Base-by-base conservation (phyloP, 2,329 filamentous ascomycete species). In the Paraphaeosphaeria minitans region DNA sequence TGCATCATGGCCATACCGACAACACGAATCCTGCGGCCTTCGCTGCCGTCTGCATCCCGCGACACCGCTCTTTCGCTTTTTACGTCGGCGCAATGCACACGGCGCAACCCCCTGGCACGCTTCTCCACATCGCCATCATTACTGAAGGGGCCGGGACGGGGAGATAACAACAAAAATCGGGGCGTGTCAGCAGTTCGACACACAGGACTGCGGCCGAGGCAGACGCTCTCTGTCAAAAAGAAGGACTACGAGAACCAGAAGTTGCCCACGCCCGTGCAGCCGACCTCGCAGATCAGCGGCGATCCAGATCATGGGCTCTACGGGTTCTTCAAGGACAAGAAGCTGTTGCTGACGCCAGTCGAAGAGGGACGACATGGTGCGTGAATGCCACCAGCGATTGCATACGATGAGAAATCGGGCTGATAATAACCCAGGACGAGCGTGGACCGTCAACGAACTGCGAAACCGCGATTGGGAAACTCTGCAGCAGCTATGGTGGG, bases 391-490 rank as follows among this genome's bases (percentile, higher is more conserved):
- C 19, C 29, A 12, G 42, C 16, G 8, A 47, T 19, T 31, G 24
- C 19, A 16, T 16, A 41, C 31, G 46, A 16, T 22, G 19, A 27
- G 13, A 29, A 16, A 19, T 16, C 19, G 41, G 37, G 43, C 24
- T 57, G 43, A 62, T 58, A 33, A 51, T 7, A 45, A 42, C 16
- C 41, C 62, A 87, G 85, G 95, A 16, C 86, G 95, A 55, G 82
- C 87, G 29, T 99, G 95, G 95, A 87, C 85, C 12, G 87, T 91
- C 8, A 86, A 92, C 78, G 95, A 99, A 81, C 82, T 99, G 71
- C 86, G 93, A 63, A 83, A 85, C 63, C 97, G 97, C 80, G 92
- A 89, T 63, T 99, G 93, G 91, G 92, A 97, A 61, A 93, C 98
- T 76, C 80, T 99, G 69, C 93, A 98, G 78, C 82, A 84, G 61